Percentiles rank a stretch among this genome's conserved stretches.
Conservation (phyloP, 169 alveolate species). For the Plasmodium chabaudi region DNA sequence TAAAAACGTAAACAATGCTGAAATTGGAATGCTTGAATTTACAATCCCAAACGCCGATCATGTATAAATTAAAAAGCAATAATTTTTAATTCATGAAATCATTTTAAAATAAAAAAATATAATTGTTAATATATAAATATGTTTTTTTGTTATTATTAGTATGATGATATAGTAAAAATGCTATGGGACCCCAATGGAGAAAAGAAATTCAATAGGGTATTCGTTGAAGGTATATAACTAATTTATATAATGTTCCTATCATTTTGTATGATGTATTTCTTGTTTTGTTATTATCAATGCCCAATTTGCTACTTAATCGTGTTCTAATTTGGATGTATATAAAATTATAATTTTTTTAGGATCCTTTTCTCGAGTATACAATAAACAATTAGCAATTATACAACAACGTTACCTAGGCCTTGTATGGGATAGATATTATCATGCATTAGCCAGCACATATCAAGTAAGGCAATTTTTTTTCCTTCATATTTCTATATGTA, state of each 20-base stretch:
- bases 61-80: slow-evolving; percentile 17
- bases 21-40: slow-evolving; percentile 44
- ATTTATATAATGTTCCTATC: neutral
- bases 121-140: neutral
- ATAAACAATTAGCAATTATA: slow-evolving; percentile 27
- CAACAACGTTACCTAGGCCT: slow-evolving; percentile 57
- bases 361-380: slow-evolving; percentile 23
- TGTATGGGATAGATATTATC: slow-evolving; percentile 44
- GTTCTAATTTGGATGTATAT: neutral
- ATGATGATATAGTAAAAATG: slow-evolving; percentile 23
- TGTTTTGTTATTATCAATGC: neutral
- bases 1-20: slow-evolving; percentile 43
- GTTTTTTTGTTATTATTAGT: slow-evolving; percentile 26
- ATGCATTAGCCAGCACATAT: slow-evolving; percentile 33
- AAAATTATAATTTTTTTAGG: slow-evolving; percentile 2
- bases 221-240: slow-evolving; percentile 40
- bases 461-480: slow-evolving; percentile 17
- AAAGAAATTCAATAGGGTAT: slow-evolving; percentile 34
- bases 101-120: neutral
- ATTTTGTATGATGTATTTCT: neutral
- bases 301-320: neutral
- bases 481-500: neutral
- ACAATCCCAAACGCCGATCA: slow-evolving; percentile 14
- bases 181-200: slow-evolving; percentile 70
- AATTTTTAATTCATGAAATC: neutral